Base-by-base conservation (phyloP, 768 basidiomycete genomes). In the Leucocoprinus leucothites region DNA sequence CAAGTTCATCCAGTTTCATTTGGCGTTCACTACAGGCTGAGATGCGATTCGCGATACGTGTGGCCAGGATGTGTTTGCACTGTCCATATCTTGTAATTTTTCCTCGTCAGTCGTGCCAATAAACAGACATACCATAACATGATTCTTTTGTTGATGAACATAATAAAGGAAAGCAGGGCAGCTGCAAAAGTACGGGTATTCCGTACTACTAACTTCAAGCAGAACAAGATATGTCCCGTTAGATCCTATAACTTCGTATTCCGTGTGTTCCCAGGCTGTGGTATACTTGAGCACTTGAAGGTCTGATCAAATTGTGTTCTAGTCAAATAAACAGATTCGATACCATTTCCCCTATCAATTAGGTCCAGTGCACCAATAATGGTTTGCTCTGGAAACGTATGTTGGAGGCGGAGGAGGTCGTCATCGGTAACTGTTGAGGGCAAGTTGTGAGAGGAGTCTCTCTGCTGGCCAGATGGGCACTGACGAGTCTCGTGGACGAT, bases 21-120 rank as follows among this genome's bases (percentile, higher is more conserved):
- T 74, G 67, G 19, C 82, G 78, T 50, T 85, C 77, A 35, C 81
- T 61, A 57, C 75, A 82, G 51, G 73, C 74, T 3, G 71, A 71
- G 48, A 89, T 66, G 49, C 75, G 79, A 24, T 79, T 67, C 2
- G 87, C 86, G 13, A 93, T 70, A 13, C 75, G 70, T 11, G 80
- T 76, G 2, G 90, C 91, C 22, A 93, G 74, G 2, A 89, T 67
- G 65, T 93, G 91, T 65, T 93, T 92, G 64, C 91, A 93, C 91
- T 92, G 59, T 13, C 46, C 18, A 25, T 22, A 9, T 41, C 3
- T 21, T 19, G 21, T 26, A 60, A 48, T 42, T 31, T 48, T 51
- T 51, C 48, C 8, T 50, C 31, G 6, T 34, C 31, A 13, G 50
- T 44, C 35, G 14, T 47, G 21, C 50, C 38, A 18, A 21, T 7